Percentiles rank a stretch among this genome's conserved stretches.
These are phyloP conservation scores for Dactylellina sp. DNA, from an alignment of 2,329 filamentous ascomycete species.

Conservation along the genomic window DNA sequence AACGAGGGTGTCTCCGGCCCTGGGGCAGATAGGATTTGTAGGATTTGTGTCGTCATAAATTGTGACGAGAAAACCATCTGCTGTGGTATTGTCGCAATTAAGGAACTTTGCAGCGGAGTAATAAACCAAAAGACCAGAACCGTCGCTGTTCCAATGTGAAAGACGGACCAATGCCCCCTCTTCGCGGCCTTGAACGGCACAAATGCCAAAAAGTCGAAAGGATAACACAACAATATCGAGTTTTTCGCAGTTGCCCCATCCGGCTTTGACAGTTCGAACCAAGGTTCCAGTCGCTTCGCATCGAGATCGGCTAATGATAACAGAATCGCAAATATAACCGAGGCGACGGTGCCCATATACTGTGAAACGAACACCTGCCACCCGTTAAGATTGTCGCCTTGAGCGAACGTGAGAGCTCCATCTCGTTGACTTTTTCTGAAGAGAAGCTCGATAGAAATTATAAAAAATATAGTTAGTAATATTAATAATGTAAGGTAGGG, in stretches of 20 bases:
- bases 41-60: conserved; percentile 29
- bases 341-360: conserved; percentile 67
- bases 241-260: conserved; percentile 65
- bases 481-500: conserved; percentile 54
- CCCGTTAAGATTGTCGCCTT: conserved; percentile 24
- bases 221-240: conserved; percentile 70
- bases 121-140: conserved; percentile 70
- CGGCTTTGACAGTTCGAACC: conserved; percentile 69
- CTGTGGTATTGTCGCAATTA: conserved; percentile 65
- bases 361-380: conserved; percentile 53
- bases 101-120: conserved; percentile 70
- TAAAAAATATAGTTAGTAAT: conserved; percentile 51
- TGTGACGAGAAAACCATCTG: conserved; percentile 19
- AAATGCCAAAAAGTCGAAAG: conserved; percentile 66
- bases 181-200: conserved; percentile 65
- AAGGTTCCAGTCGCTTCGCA: conserved; percentile 71
- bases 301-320: conserved; percentile 74
- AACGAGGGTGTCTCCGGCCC: conserved; percentile 45
- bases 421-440: conserved; percentile 47
- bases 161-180: conserved; percentile 68
- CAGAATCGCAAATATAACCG: conserved; percentile 69
- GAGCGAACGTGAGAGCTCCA: conserved; percentile 51
- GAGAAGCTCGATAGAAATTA: conserved; percentile 53
- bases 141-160: conserved; percentile 66
- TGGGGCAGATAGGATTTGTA: conserved; percentile 15